These are phyloP conservation scores for Alternaria viburni DNA, from an alignment of 2,329 filamentous ascomycete genomes.

Conservation along the genomic window DNA sequence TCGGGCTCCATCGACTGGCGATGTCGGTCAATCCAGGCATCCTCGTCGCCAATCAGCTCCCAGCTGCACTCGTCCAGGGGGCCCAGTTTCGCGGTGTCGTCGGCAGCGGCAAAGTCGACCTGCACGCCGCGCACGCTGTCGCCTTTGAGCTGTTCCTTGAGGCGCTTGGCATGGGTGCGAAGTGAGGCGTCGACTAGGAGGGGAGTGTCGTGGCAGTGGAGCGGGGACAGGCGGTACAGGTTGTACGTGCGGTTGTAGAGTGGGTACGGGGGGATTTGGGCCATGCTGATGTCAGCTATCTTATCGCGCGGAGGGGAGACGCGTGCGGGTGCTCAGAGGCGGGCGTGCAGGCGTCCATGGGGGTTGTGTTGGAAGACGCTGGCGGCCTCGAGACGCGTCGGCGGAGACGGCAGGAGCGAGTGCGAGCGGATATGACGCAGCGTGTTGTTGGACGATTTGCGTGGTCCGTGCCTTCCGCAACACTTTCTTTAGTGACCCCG, in stretches of 20 bases:
- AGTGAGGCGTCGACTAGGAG: conserved; percentile 49
- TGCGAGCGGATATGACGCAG: conserved; percentile 17
- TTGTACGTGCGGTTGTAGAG: conserved; percentile 62
- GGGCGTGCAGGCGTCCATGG: neutral
- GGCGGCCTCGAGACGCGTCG: conserved; percentile 5
- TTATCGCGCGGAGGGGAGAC: neutral
- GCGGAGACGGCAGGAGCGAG: neutral
- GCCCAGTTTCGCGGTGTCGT: conserved; percentile 54
- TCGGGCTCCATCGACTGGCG: conserved; percentile 42
- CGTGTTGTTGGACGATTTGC: conserved; percentile 4
- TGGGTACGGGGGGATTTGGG: conserved; percentile 49
- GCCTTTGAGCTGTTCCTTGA: conserved; percentile 58
- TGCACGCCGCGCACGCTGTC: conserved; percentile 56
- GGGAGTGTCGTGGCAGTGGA: conserved; percentile 54
- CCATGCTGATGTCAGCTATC: conserved; percentile 30
- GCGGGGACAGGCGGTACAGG: conserved; percentile 61
- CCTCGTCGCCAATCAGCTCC: conserved; percentile 52
- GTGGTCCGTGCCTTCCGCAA: conserved; percentile 4
- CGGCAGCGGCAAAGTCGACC: conserved; percentile 45
- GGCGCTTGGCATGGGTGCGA: conserved; percentile 54
- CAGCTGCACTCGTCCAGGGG: conserved; percentile 57
- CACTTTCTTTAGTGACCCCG: conserved; percentile 18
- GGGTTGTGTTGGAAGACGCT: neutral
- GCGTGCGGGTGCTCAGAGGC: neutral
- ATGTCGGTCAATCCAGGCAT: conserved; percentile 48